Conservation (phyloP, 2,329 filamentous ascomycete species). For the Cryphonectria parasitica region DNA sequence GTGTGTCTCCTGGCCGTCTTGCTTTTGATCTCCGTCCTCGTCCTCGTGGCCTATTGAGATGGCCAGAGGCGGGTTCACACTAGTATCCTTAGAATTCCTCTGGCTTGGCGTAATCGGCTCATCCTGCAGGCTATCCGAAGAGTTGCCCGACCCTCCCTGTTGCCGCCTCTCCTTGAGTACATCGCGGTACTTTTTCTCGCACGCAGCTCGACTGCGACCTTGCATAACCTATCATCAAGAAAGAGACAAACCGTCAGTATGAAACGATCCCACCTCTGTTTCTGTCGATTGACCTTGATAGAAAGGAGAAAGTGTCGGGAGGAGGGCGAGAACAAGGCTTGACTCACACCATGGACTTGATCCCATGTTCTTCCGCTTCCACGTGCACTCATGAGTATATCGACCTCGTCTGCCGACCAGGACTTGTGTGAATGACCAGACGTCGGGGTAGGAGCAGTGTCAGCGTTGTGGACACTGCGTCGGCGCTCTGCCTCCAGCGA, state of each 20-base stretch:
- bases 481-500: background rate
- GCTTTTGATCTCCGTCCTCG: background rate
- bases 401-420: slow-evolving; percentile 8
- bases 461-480: background rate
- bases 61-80: background rate
- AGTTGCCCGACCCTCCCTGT: background rate
- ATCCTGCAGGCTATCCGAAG: background rate
- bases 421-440: background rate
- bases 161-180: background rate
- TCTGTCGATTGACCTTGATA: background rate
- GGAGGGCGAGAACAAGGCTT: background rate
- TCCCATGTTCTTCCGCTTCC: background rate
- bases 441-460: background rate
- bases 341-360: background rate
- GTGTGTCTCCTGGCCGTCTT: background rate
- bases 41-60: background rate
- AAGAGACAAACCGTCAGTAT: background rate
- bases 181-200: slow-evolving; percentile 14
- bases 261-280: background rate
- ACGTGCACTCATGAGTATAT: background rate
- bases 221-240: background rate
- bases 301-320: background rate
- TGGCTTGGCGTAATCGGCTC: background rate
- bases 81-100: background rate
- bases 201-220: background rate